Evolutionary conservation across 2,329 filamentous ascomycete species (phyloP).

Genomic region (Pseudocercospora eumusae): DNA sequence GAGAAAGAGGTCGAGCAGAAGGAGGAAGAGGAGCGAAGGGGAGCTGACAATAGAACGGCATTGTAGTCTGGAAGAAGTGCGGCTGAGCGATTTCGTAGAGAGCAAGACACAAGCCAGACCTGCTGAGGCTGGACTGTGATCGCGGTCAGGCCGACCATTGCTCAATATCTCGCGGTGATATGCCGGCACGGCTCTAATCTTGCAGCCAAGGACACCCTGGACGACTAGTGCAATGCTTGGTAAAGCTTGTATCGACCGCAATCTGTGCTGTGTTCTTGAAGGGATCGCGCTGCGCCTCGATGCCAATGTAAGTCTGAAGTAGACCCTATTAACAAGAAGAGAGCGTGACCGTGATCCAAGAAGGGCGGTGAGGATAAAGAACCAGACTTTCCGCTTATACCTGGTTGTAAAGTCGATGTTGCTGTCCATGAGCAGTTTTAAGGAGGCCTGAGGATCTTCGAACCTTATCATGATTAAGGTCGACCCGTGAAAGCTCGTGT

Average conservation of each 20-base stretch:
- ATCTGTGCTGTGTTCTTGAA: not conserved
- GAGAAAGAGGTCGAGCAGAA: not conserved
- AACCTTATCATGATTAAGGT: conserved; percentile 9
- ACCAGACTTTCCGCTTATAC: not conserved
- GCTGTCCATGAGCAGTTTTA: not conserved
- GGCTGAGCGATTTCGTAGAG: not conserved
- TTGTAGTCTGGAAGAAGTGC: not conserved
- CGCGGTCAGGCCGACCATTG: not conserved
- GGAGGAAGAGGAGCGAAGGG: not conserved
- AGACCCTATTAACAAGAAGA: not conserved
- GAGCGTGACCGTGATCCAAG: not conserved
- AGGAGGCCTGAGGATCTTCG: not conserved
- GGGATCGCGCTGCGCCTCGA: not conserved
- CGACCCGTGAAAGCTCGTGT: not conserved
- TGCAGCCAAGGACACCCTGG: not conserved
- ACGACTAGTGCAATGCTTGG: not conserved
- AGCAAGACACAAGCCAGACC: not conserved
- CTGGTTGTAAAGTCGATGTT: not conserved
- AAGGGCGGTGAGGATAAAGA: not conserved
- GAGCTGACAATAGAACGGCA: not conserved
- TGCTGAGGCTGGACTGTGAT: not conserved
- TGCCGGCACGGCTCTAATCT: not conserved
- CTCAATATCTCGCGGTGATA: not conserved
- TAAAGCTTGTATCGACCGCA: not conserved
- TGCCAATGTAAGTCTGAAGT: not conserved